Base-by-base conservation (phyloP, 805 yeast genomes). In the Candida golubevii region DNA sequence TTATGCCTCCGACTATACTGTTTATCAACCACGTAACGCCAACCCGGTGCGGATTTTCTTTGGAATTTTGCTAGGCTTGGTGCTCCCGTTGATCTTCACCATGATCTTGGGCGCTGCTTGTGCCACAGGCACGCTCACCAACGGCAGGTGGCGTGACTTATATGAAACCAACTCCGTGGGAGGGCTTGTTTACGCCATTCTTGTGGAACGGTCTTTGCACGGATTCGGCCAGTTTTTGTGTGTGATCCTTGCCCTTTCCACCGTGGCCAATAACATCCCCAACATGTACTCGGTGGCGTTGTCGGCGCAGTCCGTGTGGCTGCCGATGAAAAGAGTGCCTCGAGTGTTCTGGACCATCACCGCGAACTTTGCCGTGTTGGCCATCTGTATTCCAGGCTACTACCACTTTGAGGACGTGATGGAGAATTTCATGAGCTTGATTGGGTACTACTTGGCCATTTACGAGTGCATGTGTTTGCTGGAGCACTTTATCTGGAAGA, bases 151-250 rank as follows among this genome's bases (percentile, higher is more conserved):
- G 76, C 62, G 56, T 2, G 72, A 61, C 6, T 71, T 74, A 47
- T 86, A 85, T 68, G 56, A 60, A 1, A 60, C 66, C 12, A 65
- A 81, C 60, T 74, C 81, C 35, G 71, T 82, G 57, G 96, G 97
- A 71, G 97, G 97, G 44, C 75, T 90, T 53, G 79, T 87, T 41
- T 88, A 80, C 63, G 84, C 83, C 41, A 77, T 90, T 54, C 71
- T 90, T 48, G 93, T 87, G 42, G 76, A 80, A 51, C 77, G 89
- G 61, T 84, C 95, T 6, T 74, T 88, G 48, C 90, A 86, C 66
- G 90, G 88, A 8, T 88, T 90, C 56, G 97, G 97, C 50, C 83
- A 87, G 65, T 88, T 90, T 75, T 82, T 90, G 66, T 79, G 90
- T 67, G 97, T 90, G 29, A 28, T 90, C 14, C 71, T 90, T 51